Base-by-base conservation (phyloP, 2,329 filamentous ascomycete genomes). In the Pyricularia sp. region DNA sequence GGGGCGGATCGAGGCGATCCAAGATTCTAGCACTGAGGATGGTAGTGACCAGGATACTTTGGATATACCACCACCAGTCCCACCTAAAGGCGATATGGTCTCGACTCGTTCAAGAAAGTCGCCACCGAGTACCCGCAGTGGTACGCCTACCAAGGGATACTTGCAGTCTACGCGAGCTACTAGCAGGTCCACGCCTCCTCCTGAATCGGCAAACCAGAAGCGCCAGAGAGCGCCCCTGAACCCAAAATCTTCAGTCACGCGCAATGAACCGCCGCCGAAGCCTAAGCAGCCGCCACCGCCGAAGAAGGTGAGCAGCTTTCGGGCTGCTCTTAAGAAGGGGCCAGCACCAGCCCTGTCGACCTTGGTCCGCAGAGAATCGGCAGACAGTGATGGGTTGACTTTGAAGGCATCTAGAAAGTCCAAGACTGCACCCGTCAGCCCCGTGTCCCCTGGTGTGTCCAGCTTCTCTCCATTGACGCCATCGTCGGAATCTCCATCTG, bases 311-410 rank as follows among this genome's bases (percentile, higher is more conserved):
- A 70, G 73, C 0, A 74, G 79, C 0, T 72, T 85, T 57, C 79
- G 81, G 44, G 79, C 80, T 64, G 83, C 77, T 3, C 71, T 86
- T n/a, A 82, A 76, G 65, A 82, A 81, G 65, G 76, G 81, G 2
- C 74, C 79, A 7, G 75, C 76, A 26, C 77, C 80, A 44, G 76
- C 78, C 1, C 70, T 84, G 7, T 77, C 80, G 0, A 81, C 75
- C 65, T 72, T 84, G 0, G 79, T 81, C 72, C 78, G 75, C 64
- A 84, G 70, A 68, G 67, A 72, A 24, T n/a, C 63, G 12, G 40
- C 31, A 55, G 63, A 64, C 63, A 31, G 19, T 28, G 63, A 64
- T 12, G 63, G 55, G 4, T 26, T 60, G 53, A 24, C 63, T 7
- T 35, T 22, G n/a, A 28, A 26, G 19, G 22, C 63, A 1, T 60